phyloP scores from a whole-genome alignment of 2,329 filamentous ascomycete species.

The Sporothrix sp. region DNA sequence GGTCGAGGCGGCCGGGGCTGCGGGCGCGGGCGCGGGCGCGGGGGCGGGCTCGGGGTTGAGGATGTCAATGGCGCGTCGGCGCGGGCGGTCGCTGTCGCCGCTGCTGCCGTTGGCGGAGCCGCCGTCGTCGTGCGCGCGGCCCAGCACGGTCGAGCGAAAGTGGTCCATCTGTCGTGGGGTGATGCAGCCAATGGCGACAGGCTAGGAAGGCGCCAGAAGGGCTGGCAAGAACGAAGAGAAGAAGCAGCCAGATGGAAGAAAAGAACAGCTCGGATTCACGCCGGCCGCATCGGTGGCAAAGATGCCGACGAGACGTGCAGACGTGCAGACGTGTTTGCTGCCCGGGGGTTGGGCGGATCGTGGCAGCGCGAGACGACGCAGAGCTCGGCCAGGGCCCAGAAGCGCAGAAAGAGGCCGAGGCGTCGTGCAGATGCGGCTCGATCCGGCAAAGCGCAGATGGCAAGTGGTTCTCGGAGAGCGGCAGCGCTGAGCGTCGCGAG shows the following conservation, averaged over 20 bases:
- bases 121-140: conserved; percentile 32
- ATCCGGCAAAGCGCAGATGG: no score
- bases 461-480: no score
- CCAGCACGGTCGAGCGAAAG: conserved; percentile 42
- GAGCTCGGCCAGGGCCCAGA: no score
- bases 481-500: neutral
- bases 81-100: conserved; percentile 26
- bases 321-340: no score
- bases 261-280: neutral
- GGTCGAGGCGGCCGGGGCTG: neutral
- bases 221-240: neutral
- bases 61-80: conserved; percentile 39
- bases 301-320: no score
- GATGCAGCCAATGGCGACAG: conserved; percentile 5
- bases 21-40: neutral
- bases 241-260: neutral
- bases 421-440: no score
- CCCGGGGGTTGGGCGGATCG: no score
- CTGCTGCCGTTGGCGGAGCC: conserved; percentile 25
- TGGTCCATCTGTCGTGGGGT: conserved; percentile 32
- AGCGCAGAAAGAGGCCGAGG: no score
- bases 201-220: neutral
- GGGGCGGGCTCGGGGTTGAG: conserved; percentile 21
- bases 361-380: no score
- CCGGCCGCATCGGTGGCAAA: conserved; percentile 1